Evolutionary conservation across 1,284 basidiomycete genomes (phyloP).

Genomic region (Singerocomus inundabilis): DNA sequence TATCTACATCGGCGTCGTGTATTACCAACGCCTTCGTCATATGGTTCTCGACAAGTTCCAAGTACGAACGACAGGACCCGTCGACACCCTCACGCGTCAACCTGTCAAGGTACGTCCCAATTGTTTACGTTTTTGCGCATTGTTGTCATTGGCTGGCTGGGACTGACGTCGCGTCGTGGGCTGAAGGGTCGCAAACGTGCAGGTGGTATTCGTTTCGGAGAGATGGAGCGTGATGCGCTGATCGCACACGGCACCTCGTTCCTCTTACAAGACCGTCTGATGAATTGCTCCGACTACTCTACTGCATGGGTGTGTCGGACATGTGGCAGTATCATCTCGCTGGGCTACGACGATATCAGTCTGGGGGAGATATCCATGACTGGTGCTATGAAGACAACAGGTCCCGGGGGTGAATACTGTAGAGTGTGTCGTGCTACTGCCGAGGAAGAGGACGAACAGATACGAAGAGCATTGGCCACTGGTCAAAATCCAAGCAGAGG

Average conservation of each 20-base stretch:
- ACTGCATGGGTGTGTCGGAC: constrained; percentile 97
- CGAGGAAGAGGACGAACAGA: constrained; percentile 57
- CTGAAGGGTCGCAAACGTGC: constrained; percentile 92
- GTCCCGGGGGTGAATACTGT: constrained; percentile 87
- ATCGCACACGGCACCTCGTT: constrained; percentile 99
- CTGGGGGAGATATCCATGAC: constrained; percentile 62
- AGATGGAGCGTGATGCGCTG: constrained; percentile 99
- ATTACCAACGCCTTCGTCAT: constrained; percentile 98
- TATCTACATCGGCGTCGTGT: constrained; percentile 97
- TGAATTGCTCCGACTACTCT: constrained; percentile 99
- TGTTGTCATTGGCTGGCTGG: not conserved
- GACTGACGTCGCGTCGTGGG: constrained; percentile 5
- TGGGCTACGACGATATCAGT: constrained; percentile 88
- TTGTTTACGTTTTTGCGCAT: not conserved
- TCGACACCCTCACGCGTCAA: constrained; percentile 93
- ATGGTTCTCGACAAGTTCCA: constrained; percentile 99
- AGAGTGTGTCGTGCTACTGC: constrained; percentile 79
- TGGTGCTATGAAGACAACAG: constrained; percentile 51
- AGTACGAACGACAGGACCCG: constrained; percentile 96
- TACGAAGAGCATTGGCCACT: constrained; percentile 52
- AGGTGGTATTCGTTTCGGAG: constrained; percentile 98
- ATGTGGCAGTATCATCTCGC: constrained; percentile 92
- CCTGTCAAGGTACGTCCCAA: constrained; percentile 82
- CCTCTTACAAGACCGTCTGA: constrained; percentile 95
- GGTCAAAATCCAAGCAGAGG: constrained; percentile 43